These are phyloP conservation scores for Yamadazyma jaroonii DNA, from an alignment of 1,139 yeast genomes.

Conservation along the genomic window DNA sequence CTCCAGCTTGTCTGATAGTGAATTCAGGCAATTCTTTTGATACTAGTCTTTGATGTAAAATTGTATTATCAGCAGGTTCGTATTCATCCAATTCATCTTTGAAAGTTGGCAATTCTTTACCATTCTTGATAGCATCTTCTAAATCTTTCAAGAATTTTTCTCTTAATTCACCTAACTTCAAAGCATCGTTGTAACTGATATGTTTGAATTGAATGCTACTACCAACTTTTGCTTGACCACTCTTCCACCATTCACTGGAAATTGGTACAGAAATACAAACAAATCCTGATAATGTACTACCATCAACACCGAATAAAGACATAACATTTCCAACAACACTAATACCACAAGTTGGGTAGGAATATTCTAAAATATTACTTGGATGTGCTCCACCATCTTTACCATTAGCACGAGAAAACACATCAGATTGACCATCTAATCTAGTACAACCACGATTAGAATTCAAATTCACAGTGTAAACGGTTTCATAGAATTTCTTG, in stretches of 20 bases:
- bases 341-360: slow-evolving; percentile 33
- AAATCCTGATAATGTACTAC: slow-evolving; percentile 34
- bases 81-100: slow-evolving; percentile 16
- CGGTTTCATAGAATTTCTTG: slow-evolving; percentile 20
- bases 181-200: slow-evolving; percentile 24
- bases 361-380: slow-evolving; percentile 31
- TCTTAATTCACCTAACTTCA: slow-evolving; percentile 19
- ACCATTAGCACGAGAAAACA: slow-evolving; percentile 25
- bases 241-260: slow-evolving; percentile 33
- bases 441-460: slow-evolving; percentile 35
- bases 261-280: slow-evolving; percentile 29
- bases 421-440: slow-evolving; percentile 30
- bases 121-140: slow-evolving; percentile 9
- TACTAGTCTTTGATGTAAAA: slow-evolving; percentile 13
- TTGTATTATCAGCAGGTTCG: slow-evolving; percentile 12
- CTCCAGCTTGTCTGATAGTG: slow-evolving; percentile 31
- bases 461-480: slow-evolving; percentile 28
- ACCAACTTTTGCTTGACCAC: slow-evolving; percentile 31
- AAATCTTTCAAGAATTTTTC: slow-evolving; percentile 18
- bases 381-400: slow-evolving; percentile 40
- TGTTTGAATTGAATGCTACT: slow-evolving; percentile 22
- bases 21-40: slow-evolving; percentile 13
- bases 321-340: slow-evolving; percentile 30
- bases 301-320: slow-evolving; percentile 33
- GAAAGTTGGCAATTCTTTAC: slow-evolving; percentile 9